Base-by-base conservation (phyloP, 495 filamentous ascomycete species). In the Penicillium verhagenii region DNA sequence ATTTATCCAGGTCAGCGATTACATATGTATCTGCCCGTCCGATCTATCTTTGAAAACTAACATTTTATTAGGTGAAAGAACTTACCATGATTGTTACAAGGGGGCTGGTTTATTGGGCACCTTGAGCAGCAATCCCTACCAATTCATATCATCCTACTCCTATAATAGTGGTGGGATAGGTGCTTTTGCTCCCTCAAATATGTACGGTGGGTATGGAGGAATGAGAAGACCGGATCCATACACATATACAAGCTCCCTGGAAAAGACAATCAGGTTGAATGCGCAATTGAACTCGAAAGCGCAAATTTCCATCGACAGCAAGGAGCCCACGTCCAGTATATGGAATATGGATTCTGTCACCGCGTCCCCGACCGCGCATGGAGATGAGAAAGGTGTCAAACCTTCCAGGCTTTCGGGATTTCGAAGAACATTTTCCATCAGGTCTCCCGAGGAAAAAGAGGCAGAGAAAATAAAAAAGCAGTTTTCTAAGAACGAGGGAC, bases 281-380 rank as follows among this genome's bases (percentile, higher is more conserved):
- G 33, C 59, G 21, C 43, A 47, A 23, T 66, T 78, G 37, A 78
- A 79, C 56, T 18, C 23, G 26, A 54, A 68, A 47, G 71, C 74
- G 4, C 70, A 78, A 49, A 51, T 54, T 7, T 64, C 61, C 13
- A 60, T 76, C 33, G 54, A 78, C 56, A 54, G 48, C 0, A 50
- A 61, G 49, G 76, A 79, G 46, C 76, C 75, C 21, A 52, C 28
- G 20, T 50, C 64, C 19, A 74, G 61, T 45, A 76, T 79, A 38
- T 79, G 76, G 76, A 61, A 69, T 13, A 13, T 50, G 14, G 47
- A 23, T 39, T 5, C 16, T 33, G 29, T 5, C 18, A 21, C 25
- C 1, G 10, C 19, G 31, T 37, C 31, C 3, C 29, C 63, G 31
- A 42, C 47, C 3, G n/a, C n/a, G n/a, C n/a, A n/a, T n/a, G 44